These are phyloP conservation scores for Shiraia bambusicola DNA, from an alignment of 2,329 filamentous ascomycete genomes.

Conservation along the genomic window DNA sequence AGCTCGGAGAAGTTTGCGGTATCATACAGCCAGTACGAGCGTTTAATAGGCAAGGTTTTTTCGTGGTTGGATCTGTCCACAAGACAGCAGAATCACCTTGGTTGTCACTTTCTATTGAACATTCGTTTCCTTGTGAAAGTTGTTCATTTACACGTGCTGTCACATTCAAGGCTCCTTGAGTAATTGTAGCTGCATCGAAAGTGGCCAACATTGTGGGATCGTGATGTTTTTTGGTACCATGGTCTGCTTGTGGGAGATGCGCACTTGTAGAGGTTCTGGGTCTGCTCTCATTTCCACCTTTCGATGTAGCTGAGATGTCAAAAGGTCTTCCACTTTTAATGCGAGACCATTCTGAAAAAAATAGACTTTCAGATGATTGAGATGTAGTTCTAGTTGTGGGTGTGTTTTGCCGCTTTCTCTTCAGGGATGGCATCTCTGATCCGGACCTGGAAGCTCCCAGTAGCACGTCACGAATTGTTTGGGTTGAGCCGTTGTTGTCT, in stretches of 20 bases:
- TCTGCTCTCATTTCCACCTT: neutral
- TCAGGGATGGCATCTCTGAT: slow-evolving; percentile 6
- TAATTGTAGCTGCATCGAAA: slow-evolving; percentile 13
- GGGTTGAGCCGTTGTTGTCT: no score
- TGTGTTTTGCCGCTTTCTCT: slow-evolving; percentile 21
- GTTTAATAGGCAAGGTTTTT: slow-evolving; percentile 55
- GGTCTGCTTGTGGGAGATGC: neutral
- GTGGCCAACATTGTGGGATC: slow-evolving; percentile 1
- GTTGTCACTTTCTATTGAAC: slow-evolving; percentile 3
- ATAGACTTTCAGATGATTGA: slow-evolving; percentile 8
- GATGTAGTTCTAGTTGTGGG: neutral
- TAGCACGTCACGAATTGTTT: neutral
- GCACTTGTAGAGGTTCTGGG: no score
- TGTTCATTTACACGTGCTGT: neutral
- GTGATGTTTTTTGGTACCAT: neutral
- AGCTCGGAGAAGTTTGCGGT: slow-evolving; percentile 13
- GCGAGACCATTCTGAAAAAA: slow-evolving; percentile 45
- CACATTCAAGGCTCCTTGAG: slow-evolving; percentile 13
- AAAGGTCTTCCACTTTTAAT: slow-evolving; percentile 48
- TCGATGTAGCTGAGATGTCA: slow-evolving; percentile 15
- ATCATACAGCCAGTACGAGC: slow-evolving; percentile 55
- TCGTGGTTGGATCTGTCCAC: slow-evolving; percentile 66
- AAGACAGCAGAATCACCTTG: slow-evolving; percentile 42
- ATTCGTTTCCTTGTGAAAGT: neutral
- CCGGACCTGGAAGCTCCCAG: neutral